These are phyloP conservation scores for Xylariales sp. DNA, from an alignment of 2,329 filamentous ascomycete species.

Conservation along the genomic window DNA sequence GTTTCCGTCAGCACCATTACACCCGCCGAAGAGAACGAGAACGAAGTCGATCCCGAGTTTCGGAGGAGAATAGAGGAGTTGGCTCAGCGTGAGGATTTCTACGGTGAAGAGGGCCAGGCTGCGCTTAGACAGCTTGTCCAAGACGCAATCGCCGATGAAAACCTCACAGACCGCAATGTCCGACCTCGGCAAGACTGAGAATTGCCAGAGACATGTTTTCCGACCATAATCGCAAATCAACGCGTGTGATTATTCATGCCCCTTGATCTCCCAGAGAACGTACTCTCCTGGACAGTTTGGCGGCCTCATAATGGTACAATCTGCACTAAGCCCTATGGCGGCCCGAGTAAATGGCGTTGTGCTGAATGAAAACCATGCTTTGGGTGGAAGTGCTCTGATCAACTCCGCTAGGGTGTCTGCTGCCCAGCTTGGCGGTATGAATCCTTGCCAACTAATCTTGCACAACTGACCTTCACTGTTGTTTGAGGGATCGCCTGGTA, in stretches of 20 bases:
- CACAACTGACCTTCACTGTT: constrained; percentile 53
- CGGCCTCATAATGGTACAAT: constrained; percentile 66
- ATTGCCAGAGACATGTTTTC: constrained; percentile 38
- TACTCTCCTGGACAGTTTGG: constrained; percentile 63
- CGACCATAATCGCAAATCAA: not conserved
- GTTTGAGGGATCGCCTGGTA: constrained; percentile 57
- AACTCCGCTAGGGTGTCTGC: constrained; percentile 60
- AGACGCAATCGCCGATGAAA: constrained; percentile 79
- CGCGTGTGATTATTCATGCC: constrained; percentile 54
- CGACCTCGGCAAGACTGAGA: constrained; percentile 68
- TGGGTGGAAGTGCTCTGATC: constrained; percentile 56
- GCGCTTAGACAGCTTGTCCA: constrained; percentile 82
- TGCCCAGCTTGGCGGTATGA: constrained; percentile 66
- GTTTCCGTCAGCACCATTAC: constrained; percentile 82
- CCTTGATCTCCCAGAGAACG: constrained; percentile 69
- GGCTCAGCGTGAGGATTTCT: constrained; percentile 84
- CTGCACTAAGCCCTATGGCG: constrained; percentile 57
- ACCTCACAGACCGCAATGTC: constrained; percentile 71
- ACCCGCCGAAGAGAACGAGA: constrained; percentile 67
- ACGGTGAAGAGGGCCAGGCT: constrained; percentile 81
- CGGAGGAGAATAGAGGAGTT: constrained; percentile 88
- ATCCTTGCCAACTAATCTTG: constrained; percentile 69
- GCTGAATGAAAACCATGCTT: constrained; percentile 67
- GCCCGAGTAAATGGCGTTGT: constrained; percentile 63
- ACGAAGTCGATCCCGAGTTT: constrained; percentile 83